These are phyloP conservation scores for Tetradesmus lagerheimii DNA, from an alignment of 139 green algal genomes.

Conservation along the genomic window DNA sequence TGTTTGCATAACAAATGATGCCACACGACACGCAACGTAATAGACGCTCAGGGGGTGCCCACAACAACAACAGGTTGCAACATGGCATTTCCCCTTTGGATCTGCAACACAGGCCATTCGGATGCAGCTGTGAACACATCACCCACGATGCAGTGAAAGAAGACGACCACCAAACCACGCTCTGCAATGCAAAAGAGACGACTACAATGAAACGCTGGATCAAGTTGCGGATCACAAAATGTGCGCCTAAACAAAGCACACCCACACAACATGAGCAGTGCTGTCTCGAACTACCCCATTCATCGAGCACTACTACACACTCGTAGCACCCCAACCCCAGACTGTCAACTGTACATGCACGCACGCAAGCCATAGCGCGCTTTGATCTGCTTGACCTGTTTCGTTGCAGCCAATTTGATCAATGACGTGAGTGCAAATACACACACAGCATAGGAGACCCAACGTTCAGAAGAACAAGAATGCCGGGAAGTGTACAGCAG, in stretches of 20 bases:
- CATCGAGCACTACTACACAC: not conserved
- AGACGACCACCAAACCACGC: not conserved
- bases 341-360: not conserved
- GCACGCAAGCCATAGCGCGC: not conserved
- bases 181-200: not conserved
- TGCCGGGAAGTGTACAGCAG: not conserved
- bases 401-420: not conserved
- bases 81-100: not conserved
- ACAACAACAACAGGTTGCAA: not conserved
- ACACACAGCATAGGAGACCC: not conserved
- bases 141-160: not conserved
- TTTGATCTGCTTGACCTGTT: not conserved
- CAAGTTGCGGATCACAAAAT: not conserved
- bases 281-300: not conserved
- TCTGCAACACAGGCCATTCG: not conserved
- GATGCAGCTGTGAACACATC: not conserved
- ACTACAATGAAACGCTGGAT: not conserved
- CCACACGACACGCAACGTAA: not conserved
- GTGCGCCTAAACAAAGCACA: not conserved
- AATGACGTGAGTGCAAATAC: constrained; percentile 3
- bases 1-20: not conserved
- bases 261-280: not conserved
- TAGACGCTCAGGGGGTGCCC: not conserved
- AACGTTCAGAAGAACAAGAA: constrained; percentile 4
- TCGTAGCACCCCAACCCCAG: not conserved